These are phyloP conservation scores for Marasmius sp. DNA, from an alignment of 1,284 basidiomycete genomes.

Conservation along the genomic window DNA sequence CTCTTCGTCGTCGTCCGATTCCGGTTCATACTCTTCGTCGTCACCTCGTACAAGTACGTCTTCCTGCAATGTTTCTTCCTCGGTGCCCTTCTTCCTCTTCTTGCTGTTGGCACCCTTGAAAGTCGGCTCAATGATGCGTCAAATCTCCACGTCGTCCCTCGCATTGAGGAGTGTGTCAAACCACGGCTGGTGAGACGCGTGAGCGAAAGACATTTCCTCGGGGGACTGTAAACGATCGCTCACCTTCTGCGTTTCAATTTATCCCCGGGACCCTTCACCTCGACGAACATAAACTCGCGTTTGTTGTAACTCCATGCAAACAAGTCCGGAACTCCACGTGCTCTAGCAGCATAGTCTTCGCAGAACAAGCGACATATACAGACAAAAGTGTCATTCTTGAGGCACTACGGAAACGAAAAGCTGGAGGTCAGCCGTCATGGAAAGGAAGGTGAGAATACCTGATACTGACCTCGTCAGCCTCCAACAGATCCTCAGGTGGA, in stretches of 20 bases:
- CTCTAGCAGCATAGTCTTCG: constrained; percentile 84
- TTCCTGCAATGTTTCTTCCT: not conserved
- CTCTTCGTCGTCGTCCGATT: too few species aligned
- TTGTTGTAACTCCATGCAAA: constrained; percentile 76
- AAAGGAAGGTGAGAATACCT: constrained; percentile 5
- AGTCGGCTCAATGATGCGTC: too few species aligned
- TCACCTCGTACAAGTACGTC: too few species aligned
- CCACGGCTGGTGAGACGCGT: not conserved
- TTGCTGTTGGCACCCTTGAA: too few species aligned
- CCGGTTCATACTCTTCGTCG: too few species aligned
- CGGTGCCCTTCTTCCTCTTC: too few species aligned
- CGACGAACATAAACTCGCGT: constrained; percentile 78
- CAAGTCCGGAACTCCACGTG: constrained; percentile 89
- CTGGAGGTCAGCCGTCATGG: not conserved
- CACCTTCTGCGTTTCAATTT: constrained; percentile 88
- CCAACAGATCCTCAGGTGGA: constrained; percentile 67
- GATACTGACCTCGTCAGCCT: constrained; percentile 72
- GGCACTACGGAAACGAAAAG: constrained; percentile 50
- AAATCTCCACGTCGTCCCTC: too few species aligned
- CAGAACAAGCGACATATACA: constrained; percentile 83
- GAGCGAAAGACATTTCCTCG: not conserved
- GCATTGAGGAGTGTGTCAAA: not conserved
- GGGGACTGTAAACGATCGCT: constrained; percentile 12
- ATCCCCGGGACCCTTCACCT: constrained; percentile 97
- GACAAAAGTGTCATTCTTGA: constrained; percentile 70